Evolutionary conservation across 2,329 filamentous ascomycete species (phyloP).

Genomic region (Alternaria dauci): DNA sequence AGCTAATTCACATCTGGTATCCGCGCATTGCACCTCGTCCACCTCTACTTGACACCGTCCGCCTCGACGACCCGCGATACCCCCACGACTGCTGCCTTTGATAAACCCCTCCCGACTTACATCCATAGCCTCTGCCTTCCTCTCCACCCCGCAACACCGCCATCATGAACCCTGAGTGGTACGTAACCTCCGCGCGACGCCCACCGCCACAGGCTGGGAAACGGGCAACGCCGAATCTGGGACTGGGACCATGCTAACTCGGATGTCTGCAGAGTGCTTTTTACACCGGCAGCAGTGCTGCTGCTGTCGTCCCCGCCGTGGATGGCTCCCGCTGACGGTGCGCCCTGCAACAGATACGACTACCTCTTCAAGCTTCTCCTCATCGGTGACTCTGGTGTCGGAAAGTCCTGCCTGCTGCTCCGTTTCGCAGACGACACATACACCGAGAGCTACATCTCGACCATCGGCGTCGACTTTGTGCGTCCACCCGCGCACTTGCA

Average conservation of each 20-base stretch:
- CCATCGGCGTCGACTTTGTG: constrained; percentile 94
- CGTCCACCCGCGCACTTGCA: constrained; percentile 45
- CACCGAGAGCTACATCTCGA: constrained; percentile 99
- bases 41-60: constrained; percentile 32
- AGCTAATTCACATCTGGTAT: constrained; percentile 32
- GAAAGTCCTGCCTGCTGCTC: constrained; percentile 98
- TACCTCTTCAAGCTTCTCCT: constrained; percentile 99
- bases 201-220: constrained; percentile 40
- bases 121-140: constrained; percentile 20
- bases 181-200: constrained; percentile 58
- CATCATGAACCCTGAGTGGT: constrained; percentile 95
- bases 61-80: constrained; percentile 36
- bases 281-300: constrained; percentile 9
- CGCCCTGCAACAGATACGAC: constrained; percentile 79
- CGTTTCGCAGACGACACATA: constrained; percentile 93
- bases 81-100: constrained; percentile 28
- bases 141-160: constrained; percentile 33
- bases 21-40: constrained; percentile 25
- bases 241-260: constrained; percentile 35
- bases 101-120: constrained; percentile 18
- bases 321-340: constrained; percentile 31
- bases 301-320: constrained; percentile 9
- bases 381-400: constrained; percentile 99
- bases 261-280: constrained; percentile 34
- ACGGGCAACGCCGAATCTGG: constrained; percentile 17